phyloP scores from a whole-genome alignment of 2,329 filamentous ascomycete species.

The Penicillium sp. region DNA sequence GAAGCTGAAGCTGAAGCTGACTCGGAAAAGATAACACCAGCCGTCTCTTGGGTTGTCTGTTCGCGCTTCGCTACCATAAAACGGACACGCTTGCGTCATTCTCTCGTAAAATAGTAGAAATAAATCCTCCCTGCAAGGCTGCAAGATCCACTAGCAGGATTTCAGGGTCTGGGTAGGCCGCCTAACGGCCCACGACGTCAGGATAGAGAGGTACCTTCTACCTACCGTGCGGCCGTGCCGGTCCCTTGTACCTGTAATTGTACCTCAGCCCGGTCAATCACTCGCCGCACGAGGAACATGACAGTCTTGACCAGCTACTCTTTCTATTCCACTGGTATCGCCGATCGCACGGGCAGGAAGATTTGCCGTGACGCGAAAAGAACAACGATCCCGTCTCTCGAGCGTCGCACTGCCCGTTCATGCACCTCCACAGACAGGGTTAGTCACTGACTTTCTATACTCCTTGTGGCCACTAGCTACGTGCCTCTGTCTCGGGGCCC shows the following conservation, averaged over 20 bases:
- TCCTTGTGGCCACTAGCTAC: no score
- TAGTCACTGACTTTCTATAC: no score
- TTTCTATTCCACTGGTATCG: not conserved
- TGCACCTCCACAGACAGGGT: constrained; percentile 20
- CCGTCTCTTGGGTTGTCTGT: not conserved
- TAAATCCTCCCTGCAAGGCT: not conserved
- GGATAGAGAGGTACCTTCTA: not conserved
- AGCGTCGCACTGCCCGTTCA: constrained; percentile 15
- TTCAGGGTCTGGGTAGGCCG: not conserved
- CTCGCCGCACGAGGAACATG: not conserved
- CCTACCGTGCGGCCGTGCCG: not conserved
- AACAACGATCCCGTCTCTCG: constrained; percentile 1
- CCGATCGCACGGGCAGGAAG: not conserved
- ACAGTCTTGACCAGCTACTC: not conserved
- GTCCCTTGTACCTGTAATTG: not conserved
- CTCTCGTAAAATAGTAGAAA: not conserved
- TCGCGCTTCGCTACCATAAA: constrained; percentile 3
- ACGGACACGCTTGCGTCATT: not conserved
- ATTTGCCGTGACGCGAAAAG: constrained; percentile 22
- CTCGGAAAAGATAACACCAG: not conserved
- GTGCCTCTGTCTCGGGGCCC: no score
- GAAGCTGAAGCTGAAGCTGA: constrained; percentile 1
- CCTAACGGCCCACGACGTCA: not conserved
- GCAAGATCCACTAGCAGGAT: not conserved
- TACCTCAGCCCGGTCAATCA: not conserved